Conservation (phyloP, 495 filamentous ascomycete genomes). For the Chaetomidium leptoderma region DNA sequence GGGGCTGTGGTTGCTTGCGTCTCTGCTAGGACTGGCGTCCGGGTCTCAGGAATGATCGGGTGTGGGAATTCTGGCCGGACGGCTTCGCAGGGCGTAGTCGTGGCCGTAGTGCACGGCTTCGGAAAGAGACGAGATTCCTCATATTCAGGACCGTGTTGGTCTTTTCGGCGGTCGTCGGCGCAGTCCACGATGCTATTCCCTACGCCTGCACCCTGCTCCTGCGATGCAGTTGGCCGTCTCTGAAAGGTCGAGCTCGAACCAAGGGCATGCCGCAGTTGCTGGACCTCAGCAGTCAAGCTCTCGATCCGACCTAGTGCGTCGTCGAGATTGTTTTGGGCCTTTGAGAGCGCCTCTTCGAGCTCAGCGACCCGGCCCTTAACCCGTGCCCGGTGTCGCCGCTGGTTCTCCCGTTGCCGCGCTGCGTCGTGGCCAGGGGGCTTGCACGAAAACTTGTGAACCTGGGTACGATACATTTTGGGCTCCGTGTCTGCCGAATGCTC, state of each 20-base stretch:
- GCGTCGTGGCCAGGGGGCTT: constrained; percentile 26
- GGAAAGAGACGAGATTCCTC: no score
- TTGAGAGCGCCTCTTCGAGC: constrained; percentile 21
- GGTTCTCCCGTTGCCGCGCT: constrained; percentile 29
- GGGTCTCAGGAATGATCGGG: no score
- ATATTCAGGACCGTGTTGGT: no score
- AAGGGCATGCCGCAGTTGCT: constrained; percentile 11
- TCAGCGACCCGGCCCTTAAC: constrained; percentile 27
- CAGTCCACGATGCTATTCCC: no score
- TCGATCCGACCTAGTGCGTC: constrained; percentile 21
- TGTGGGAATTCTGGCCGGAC: no score
- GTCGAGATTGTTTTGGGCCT: constrained; percentile 18
- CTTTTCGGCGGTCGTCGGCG: no score
- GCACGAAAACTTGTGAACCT: constrained; percentile 24
- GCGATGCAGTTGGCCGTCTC: not conserved
- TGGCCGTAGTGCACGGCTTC: no score
- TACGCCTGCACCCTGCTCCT: no score
- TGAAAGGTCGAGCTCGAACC: not conserved
- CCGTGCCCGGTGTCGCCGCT: constrained; percentile 32
- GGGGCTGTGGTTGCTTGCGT: not conserved
- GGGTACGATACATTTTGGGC: not conserved
- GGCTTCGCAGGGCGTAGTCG: no score
- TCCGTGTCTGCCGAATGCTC: not conserved
- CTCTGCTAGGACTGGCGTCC: not conserved
- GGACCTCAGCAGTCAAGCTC: constrained; percentile 21